A percentile compares a stretch with the other conserved stretches of the same genome.
Evolutionary conservation across 2,329 filamentous ascomycete species (phyloP).

Genomic region (Pseudogymnoascus sp.): DNA sequence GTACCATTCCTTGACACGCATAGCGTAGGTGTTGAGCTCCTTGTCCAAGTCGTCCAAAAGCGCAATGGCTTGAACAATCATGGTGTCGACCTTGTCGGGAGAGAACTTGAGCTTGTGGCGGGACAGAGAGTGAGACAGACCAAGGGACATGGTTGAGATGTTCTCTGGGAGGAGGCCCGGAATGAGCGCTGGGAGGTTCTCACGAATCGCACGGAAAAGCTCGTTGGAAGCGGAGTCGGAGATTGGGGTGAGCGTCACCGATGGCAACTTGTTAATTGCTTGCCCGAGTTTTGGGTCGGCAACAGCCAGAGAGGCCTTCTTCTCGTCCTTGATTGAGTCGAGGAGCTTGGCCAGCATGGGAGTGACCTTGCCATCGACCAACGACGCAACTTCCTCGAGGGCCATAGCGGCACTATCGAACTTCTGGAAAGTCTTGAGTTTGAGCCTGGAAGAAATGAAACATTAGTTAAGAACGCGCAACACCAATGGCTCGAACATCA

Average conservation of each 20-base stretch:
- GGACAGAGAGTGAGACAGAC: constrained; percentile 93
- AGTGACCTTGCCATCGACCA: constrained; percentile 92
- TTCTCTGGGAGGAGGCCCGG: constrained; percentile 78
- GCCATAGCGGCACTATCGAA: constrained; percentile 90
- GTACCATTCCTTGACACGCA: constrained; percentile 99
- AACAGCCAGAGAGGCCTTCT: constrained; percentile 90
- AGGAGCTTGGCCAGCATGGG: constrained; percentile 75
- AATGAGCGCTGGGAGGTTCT: constrained; percentile 82
- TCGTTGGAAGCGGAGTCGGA: constrained; percentile 77
- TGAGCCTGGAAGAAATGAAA: constrained; percentile 49
- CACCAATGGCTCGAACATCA: not conserved
- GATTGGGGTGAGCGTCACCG: constrained; percentile 75
- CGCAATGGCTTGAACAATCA: constrained; percentile 96
- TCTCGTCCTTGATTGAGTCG: constrained; percentile 89
- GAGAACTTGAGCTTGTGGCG: constrained; percentile 98
- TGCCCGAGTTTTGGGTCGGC: constrained; percentile 87
- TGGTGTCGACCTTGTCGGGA: constrained; percentile 96
- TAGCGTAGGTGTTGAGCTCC: constrained; percentile 96
- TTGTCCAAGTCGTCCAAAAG: constrained; percentile 95
- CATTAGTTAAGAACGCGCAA: not conserved
- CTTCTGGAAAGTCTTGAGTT: constrained; percentile 95
- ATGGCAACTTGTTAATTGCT: constrained; percentile 85
- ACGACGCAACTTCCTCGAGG: constrained; percentile 77
- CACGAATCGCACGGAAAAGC: constrained; percentile 87
- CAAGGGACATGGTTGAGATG: constrained; percentile 87